Base-by-base conservation (phyloP, 176 grass and related monocot species). In the Elaeis guineensis region DNA sequence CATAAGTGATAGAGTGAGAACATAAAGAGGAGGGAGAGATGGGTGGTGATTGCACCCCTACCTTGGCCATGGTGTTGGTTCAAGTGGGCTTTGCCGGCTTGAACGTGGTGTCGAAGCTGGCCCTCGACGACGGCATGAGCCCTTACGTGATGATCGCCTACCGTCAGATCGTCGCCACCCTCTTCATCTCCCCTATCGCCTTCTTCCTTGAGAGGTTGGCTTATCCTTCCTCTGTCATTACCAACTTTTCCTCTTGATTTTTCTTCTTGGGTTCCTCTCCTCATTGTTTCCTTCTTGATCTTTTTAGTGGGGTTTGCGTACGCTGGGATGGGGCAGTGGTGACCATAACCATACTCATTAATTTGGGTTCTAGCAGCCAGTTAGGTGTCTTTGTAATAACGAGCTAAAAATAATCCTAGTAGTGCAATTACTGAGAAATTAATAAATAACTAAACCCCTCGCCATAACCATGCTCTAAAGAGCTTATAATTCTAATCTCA, bases 71-170 rank as follows among this genome's bases (percentile, higher is more conserved):
- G 86, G 78, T 90, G 62, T 51, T 81, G 6, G 75, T 96, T 21
- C 92, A 96, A 71, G 75, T 90, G 0, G 92, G 86, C 3, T 96
- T 87, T 35, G 86, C 92, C 11, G 92, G 86, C 9, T 70, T 96
- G 53, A 96, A 96, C 52, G 71, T 96, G 12, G 21, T 96, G 21
- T 96, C 87, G 9, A 96, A 96, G 72, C 66, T 96, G n/a, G 92
- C 92, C 29, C 63, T 96, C 64, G 86, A 90, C 74, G 76, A 73
- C 5, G 87, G 92, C 77, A 96, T 88, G 87, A 96, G 86, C 69
- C 92, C 92, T 50, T 90, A 77, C 58, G 92, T 96, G 14, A 64
- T 96, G 72, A 96, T 82, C 72, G 75, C 92, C 69, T 96, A 96
- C 78, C 86, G 92, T 11, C 90, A 96, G 80, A 62, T 96, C 75